These are phyloP conservation scores for Phytophthora constricta DNA, from an alignment of 352 stramenopile genomes.

Conservation along the genomic window DNA sequence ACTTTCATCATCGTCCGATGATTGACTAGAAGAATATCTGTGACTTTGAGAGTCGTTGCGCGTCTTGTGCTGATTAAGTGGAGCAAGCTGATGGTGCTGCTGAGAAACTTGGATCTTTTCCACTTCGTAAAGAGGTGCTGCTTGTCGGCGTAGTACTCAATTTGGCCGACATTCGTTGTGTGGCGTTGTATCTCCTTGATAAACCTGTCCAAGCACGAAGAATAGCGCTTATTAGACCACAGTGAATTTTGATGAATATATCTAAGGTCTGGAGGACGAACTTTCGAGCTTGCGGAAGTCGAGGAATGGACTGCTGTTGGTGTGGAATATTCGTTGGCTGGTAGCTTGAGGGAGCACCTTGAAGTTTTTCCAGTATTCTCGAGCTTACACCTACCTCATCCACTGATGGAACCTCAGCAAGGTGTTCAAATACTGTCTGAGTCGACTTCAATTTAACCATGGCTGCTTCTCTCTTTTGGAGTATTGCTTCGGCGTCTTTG, in stretches of 20 bases:
- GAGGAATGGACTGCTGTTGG: conserved; percentile 52
- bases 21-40: not conserved
- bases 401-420: not conserved
- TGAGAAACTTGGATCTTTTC: conserved; percentile 71
- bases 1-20: conserved; percentile 1
- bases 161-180: conserved; percentile 60
- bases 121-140: conserved; percentile 78
- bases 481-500: conserved; percentile 57
- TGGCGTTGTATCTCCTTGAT: conserved; percentile 70
- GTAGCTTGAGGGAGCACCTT: conserved; percentile 28
- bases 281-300: conserved; percentile 67
- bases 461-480: conserved; percentile 52
- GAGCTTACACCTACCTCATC: not conserved
- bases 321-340: conserved; percentile 37
- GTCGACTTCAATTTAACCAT: conserved; percentile 12
- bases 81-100: conserved; percentile 48
- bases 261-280: conserved; percentile 26
- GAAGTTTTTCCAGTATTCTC: not conserved
- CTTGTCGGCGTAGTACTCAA: conserved; percentile 74
- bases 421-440: not conserved
- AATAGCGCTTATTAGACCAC: not conserved
- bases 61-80: not conserved
- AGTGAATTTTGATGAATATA: not conserved
- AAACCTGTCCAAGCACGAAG: conserved; percentile 36
- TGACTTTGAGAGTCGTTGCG: not conserved